Evolutionary conservation across 2,329 filamentous ascomycete genomes (phyloP).

Genomic region (Fusarium dlaminii): DNA sequence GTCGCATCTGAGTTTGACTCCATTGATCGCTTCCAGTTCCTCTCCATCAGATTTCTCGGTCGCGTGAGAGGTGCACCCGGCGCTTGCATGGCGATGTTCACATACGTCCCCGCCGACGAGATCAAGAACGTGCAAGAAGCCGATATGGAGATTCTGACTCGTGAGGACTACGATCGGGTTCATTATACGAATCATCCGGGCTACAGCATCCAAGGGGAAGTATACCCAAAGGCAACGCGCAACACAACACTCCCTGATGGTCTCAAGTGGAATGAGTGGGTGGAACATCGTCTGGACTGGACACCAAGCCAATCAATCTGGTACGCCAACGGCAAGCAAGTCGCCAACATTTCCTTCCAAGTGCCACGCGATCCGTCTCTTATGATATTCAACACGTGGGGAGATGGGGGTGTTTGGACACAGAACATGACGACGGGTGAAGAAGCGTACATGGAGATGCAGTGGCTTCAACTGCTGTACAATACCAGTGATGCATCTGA

Average conservation of each 20-base stretch:
- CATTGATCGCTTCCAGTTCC: background rate
- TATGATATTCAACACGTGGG: background rate
- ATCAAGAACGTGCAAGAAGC: background rate
- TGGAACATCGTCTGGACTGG: background rate
- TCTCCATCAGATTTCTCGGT: background rate
- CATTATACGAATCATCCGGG: background rate
- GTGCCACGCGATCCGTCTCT: background rate
- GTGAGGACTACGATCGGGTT: background rate
- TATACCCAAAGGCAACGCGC: background rate
- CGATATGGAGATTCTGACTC: background rate
- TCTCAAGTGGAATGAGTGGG: background rate
- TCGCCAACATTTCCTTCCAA: background rate
- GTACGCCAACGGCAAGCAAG: background rate
- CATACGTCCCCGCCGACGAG: background rate
- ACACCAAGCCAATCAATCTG: background rate
- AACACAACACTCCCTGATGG: background rate
- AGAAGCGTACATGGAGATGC: background rate
- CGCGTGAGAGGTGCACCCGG: background rate
- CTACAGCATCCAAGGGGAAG: background rate
- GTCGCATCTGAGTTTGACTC: background rate
- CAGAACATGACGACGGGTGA: background rate
- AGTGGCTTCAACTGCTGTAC: background rate
- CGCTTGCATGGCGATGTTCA: background rate
- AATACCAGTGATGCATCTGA: background rate
- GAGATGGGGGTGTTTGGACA: background rate